Conservation (phyloP, 371 early-diverging fungal genomes). For the Mortierella sp. region DNA sequence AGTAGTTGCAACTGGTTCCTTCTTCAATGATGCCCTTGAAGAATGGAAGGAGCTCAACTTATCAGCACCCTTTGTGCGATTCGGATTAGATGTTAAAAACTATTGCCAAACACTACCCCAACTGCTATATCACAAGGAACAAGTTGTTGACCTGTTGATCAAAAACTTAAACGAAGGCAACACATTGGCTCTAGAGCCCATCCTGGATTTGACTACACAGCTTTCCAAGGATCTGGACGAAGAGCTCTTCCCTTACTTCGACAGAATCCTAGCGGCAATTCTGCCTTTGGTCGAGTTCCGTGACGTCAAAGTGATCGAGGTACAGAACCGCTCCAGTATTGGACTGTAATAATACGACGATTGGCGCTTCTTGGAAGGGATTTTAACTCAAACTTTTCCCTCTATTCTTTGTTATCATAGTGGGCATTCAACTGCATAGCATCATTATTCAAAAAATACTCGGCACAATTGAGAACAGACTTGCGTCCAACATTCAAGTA, state of each 20-base stretch:
- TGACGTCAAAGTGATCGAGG: constrained; percentile 84
- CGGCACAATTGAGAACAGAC: constrained; percentile 75
- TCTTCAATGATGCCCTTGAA: constrained; percentile 83
- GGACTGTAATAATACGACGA: not conserved
- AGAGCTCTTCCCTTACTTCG: constrained; percentile 89
- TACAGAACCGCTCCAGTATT: constrained; percentile 34
- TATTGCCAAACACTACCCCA: constrained; percentile 84
- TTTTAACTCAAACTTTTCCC: not conserved
- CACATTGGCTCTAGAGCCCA: constrained; percentile 78
- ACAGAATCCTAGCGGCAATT: constrained; percentile 70
- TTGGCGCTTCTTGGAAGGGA: not conserved
- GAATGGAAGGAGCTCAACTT: constrained; percentile 90
- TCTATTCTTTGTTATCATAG: constrained; percentile 48
- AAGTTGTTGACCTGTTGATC: constrained; percentile 77
- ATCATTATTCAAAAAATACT: constrained; percentile 90
- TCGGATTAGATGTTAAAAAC: constrained; percentile 73
- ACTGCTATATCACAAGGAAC: constrained; percentile 89
- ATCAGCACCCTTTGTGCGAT: constrained; percentile 83
- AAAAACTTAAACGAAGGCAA: constrained; percentile 71
- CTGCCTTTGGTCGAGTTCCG: constrained; percentile 73
- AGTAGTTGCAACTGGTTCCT: constrained; percentile 73
- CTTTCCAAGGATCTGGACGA: constrained; percentile 93
- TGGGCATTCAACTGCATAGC: constrained; percentile 90
- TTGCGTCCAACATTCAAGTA: constrained; percentile 79
- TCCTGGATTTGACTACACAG: constrained; percentile 77